Base-by-base conservation (phyloP, 1,284 basidiomycete species). In the Cutaneotrichosporon sp. region DNA sequence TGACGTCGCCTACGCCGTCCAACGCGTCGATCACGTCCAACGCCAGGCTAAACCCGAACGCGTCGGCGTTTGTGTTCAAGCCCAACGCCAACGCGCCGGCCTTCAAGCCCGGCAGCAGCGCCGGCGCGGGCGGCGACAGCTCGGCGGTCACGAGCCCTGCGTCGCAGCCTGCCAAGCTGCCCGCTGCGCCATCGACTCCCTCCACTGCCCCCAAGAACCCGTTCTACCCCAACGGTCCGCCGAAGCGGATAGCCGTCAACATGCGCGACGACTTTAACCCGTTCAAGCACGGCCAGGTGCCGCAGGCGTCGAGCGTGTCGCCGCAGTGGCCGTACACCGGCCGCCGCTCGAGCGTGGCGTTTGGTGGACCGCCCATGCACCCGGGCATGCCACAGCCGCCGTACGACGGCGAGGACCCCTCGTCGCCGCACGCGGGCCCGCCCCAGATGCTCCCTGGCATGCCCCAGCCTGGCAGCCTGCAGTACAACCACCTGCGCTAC, bases 181-280 rank as follows among this genome's bases (percentile, higher is more conserved):
- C 26, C 8, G 33, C 39, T n/a, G 37, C 50, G n/a, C 55, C 69
- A 20, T 62, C 64, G 39, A 60, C 68, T 58, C 55, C 81, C 2
- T 80, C 82, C 15, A 53, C 62, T 40, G 42, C 55, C 7, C 52
- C 60, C 18, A 61, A 64, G 51, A 90, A 93, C 68, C 85, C 87
- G 12, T 97, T 96, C 84, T 96, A 93, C 71, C 88, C 88, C 46
- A 79, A 83, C 38, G 84, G 85, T 36, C 74, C 79, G 21, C 69
- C 76, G 37, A 82, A 86, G 70, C 89, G 90, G 79, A 86, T 87
- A 75, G 78, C 81, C 18, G 83, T 90, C 40, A 86, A 90, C 68
- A 80, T 91, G 65, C 88, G 91, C 75, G 88, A 93, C 64, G 92
- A 96, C 66, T 97, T 96, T 72, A 94, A 92, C 74, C 89, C 91